Evolutionary conservation across 176 grass and related monocot species (phyloP).

Genomic region (Puccinellia tenuiflora): DNA sequence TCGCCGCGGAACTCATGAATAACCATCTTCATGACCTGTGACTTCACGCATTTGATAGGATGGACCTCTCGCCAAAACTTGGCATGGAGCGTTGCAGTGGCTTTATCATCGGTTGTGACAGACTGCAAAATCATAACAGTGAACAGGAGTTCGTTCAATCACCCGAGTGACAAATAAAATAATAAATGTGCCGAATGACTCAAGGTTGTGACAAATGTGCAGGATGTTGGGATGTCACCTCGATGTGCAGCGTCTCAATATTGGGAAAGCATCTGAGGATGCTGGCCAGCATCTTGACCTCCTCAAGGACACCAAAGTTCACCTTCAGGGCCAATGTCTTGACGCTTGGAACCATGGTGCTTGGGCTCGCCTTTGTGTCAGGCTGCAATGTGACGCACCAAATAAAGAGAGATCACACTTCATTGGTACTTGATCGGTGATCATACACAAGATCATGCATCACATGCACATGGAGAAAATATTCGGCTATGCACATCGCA

Average conservation of each 20-base stretch:
- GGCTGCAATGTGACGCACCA: background rate
- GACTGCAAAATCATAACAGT: background rate
- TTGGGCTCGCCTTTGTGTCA: background rate
- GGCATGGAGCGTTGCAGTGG: background rate
- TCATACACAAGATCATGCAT: background rate
- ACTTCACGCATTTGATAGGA: background rate
- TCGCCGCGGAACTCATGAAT: background rate
- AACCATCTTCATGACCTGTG: background rate
- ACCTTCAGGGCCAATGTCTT: slow-evolving; percentile 4
- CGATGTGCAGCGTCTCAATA: background rate
- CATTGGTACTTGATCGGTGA: background rate
- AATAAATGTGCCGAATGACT: background rate
- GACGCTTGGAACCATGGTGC: slow-evolving; percentile 5
- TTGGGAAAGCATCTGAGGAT: background rate
- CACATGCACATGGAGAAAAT: background rate
- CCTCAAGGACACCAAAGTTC: background rate
- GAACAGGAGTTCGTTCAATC: background rate
- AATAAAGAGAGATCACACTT: background rate
- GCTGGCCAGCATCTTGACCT: slow-evolving; percentile 3
- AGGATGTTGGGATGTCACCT: background rate
- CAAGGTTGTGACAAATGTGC: background rate
- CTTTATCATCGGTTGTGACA: background rate
- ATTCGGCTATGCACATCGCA: background rate
- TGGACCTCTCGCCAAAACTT: background rate
- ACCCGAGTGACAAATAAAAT: background rate